phyloP scores from a whole-genome alignment of 768 basidiomycete genomes.

The Leucogyrophana mollusca region DNA sequence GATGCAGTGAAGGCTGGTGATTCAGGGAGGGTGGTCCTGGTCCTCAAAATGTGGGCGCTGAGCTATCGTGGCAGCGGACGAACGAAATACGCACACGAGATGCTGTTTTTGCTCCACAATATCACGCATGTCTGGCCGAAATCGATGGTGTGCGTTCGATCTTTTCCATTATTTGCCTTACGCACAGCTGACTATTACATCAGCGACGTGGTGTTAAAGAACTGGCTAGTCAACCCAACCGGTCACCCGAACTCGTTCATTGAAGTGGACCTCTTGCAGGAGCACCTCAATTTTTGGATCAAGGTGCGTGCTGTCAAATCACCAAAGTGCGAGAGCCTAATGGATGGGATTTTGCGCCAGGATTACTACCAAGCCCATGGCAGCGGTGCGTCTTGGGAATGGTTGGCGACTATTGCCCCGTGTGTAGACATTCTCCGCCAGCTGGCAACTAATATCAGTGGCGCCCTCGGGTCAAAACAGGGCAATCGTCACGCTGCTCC shows the following conservation, averaged over 20 bases:
- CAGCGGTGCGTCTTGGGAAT: no score
- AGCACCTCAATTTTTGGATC: constrained; percentile 34
- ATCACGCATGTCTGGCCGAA: constrained; percentile 24
- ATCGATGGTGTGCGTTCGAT: constrained; percentile 16
- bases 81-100: constrained; percentile 29
- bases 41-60: constrained; percentile 21
- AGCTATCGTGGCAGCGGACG: no score
- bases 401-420: constrained; percentile 10
- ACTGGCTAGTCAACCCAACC: constrained; percentile 34
- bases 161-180: neutral
- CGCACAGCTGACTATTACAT: neutral
- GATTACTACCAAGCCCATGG: no score
- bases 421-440: constrained; percentile 21
- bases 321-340: no score
- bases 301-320: no score
- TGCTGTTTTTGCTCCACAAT: constrained; percentile 27
- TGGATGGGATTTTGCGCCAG: no score
- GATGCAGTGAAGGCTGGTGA: constrained; percentile 29
- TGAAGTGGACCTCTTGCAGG: no score
- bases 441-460: constrained; percentile 23
- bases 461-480: constrained; percentile 23
- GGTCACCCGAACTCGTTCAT: constrained; percentile 25
- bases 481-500: constrained; percentile 32
- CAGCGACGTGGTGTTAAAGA: constrained; percentile 17
- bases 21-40: constrained; percentile 23